These are phyloP conservation scores for Pseudogymnoascus sp. DNA, from an alignment of 2,329 filamentous ascomycete genomes.

Conservation along the genomic window DNA sequence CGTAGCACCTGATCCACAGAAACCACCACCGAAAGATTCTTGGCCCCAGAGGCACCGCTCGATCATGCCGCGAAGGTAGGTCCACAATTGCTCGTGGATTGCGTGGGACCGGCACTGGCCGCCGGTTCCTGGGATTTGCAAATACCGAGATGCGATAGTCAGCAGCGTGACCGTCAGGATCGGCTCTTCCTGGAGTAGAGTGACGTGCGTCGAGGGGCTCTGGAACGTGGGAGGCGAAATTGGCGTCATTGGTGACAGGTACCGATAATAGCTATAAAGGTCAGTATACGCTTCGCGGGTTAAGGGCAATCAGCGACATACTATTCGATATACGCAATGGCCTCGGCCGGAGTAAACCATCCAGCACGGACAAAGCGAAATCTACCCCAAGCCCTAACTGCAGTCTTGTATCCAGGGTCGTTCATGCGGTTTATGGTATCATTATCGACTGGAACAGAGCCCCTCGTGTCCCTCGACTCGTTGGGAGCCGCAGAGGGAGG, in stretches of 20 bases:
- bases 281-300: conserved; percentile 9
- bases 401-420: conserved; percentile 55
- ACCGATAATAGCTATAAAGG: conserved; percentile 70
- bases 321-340: conserved; percentile 91
- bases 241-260: conserved; percentile 83
- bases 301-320: conserved; percentile 34
- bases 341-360: conserved; percentile 92
- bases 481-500: background rate
- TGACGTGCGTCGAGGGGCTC: conserved; percentile 69
- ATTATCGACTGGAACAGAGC: conserved; percentile 20
- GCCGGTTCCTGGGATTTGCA: conserved; percentile 69
- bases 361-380: conserved; percentile 94
- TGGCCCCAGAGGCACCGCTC: conserved; percentile 92
- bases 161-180: conserved; percentile 87
- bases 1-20: conserved; percentile 62
- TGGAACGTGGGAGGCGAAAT: conserved; percentile 89
- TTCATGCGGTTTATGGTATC: conserved; percentile 22
- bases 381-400: conserved; percentile 78
- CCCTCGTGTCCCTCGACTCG: conserved; percentile 16
- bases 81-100: conserved; percentile 94
- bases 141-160: conserved; percentile 83
- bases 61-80: conserved; percentile 88
- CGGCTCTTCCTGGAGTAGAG: conserved; percentile 80
- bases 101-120: conserved; percentile 77
- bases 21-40: conserved; percentile 86